Evolutionary conservation across 306 rosid genomes (phyloP).

Genomic region (Pterocarpus macrocarpus): DNA sequence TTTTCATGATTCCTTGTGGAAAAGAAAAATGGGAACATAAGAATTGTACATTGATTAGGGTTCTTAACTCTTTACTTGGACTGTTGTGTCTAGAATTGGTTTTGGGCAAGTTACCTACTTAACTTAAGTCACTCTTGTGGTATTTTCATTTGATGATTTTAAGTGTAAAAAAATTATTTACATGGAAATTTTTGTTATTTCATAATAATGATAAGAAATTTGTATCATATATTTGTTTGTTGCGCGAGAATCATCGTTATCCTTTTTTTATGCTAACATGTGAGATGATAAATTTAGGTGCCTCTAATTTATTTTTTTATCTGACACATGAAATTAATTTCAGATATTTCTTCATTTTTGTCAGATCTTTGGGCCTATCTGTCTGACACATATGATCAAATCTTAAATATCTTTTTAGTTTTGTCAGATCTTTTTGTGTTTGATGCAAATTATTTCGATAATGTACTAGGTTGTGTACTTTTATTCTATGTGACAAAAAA

Average conservation of each 20-base stretch:
- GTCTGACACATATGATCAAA: not conserved
- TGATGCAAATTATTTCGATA: not conserved
- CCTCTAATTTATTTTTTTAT: not conserved
- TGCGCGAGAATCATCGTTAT: not conserved
- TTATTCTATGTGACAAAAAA: not conserved
- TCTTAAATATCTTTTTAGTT: not conserved
- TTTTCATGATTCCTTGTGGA: not conserved
- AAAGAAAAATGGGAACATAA: not conserved
- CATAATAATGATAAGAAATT: not conserved
- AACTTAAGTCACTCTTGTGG: not conserved
- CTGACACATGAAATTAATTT: not conserved
- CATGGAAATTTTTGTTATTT: not conserved
- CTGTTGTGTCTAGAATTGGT: not conserved
- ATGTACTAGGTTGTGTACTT: slow-evolving; percentile 20
- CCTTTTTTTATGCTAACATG: not conserved
- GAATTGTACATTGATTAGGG: not conserved
- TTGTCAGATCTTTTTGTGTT: not conserved
- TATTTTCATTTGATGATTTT: not conserved
- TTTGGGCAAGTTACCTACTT: not conserved
- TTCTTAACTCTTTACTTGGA: not conserved
- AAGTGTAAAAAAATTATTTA: not conserved
- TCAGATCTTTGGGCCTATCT: not conserved
- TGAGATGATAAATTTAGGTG: accelerated
- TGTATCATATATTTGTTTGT: no score
- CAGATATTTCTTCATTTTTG: not conserved